Evolutionary conservation across 169 alveolate species (phyloP).

Genomic region (Plasmodium berghei): DNA sequence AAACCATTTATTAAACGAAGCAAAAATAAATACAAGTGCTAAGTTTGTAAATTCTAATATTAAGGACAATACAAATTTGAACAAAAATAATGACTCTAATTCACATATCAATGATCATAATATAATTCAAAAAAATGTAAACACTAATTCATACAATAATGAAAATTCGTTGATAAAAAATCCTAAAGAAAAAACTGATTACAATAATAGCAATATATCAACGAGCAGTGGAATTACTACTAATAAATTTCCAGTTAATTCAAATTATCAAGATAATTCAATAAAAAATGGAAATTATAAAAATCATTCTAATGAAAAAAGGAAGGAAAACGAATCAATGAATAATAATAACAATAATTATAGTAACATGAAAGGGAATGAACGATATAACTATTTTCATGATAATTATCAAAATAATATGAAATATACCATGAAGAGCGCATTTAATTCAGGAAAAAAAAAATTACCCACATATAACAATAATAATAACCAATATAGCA

Average conservation of each 20-base stretch:
- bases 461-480: slow-evolving; percentile 18
- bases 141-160: slow-evolving; percentile 38
- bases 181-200: slow-evolving; percentile 28
- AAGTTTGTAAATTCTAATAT: slow-evolving; percentile 14
- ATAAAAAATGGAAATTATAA: slow-evolving; percentile 31
- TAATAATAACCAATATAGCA: slow-evolving; percentile 17
- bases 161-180: slow-evolving; percentile 31
- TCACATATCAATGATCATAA: slow-evolving; percentile 28
- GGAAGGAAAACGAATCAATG: slow-evolving; percentile 11
- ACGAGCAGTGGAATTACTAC: not conserved
- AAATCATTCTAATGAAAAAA: slow-evolving; percentile 20
- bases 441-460: slow-evolving; percentile 37
- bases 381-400: slow-evolving; percentile 38
- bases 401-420: slow-evolving; percentile 30
- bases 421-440: slow-evolving; percentile 28
- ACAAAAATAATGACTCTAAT: slow-evolving; percentile 4
- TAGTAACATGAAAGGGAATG: slow-evolving; percentile 11
- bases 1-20: slow-evolving; percentile 17
- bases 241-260: slow-evolving; percentile 1
- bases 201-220: slow-evolving; percentile 1
- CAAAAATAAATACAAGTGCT: slow-evolving; percentile 49
- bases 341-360: not conserved
- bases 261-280: slow-evolving; percentile 21
- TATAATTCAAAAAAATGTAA: slow-evolving; percentile 1
- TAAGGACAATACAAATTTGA: slow-evolving; percentile 37